phyloP scores from a whole-genome alignment of 1,284 basidiomycete genomes.

The Puccinia polysora region DNA sequence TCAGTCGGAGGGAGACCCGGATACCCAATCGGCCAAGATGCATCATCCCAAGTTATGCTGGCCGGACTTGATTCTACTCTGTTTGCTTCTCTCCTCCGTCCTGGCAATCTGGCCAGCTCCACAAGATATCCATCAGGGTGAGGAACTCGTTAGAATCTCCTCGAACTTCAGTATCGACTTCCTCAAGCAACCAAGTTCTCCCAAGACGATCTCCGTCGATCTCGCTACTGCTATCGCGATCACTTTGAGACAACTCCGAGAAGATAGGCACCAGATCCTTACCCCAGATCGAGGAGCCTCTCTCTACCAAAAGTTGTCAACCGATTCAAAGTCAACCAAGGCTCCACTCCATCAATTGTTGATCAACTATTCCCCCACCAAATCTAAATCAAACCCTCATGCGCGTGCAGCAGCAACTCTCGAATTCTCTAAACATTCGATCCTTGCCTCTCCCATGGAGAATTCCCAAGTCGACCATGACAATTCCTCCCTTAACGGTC shows the following conservation, averaged over 20 bases:
- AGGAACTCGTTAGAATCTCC: constrained; percentile 57
- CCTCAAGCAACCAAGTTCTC: too few species aligned
- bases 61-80: too few species aligned
- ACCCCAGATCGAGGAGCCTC: constrained; percentile 58
- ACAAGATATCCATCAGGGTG: neutral
- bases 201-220: too few species aligned
- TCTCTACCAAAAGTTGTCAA: constrained; percentile 47
- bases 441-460: constrained; percentile 36
- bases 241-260: constrained; percentile 54
- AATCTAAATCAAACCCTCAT: too few species aligned
- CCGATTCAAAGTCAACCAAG: constrained; percentile 42
- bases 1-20: too few species aligned
- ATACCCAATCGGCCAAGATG: too few species aligned
- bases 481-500: neutral
- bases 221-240: constrained; percentile 57
- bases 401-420: too few species aligned
- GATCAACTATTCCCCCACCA: too few species aligned
- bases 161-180: too few species aligned
- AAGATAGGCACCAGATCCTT: constrained; percentile 58
- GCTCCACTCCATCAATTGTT: neutral
- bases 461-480: neutral
- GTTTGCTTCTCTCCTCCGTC: neutral
- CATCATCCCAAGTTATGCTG: too few species aligned
- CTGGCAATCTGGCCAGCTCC: constrained; percentile 14
- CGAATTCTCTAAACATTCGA: too few species aligned